Evolutionary conservation across 345 rosid species (phyloP).

Genomic region (Eucalyptus urophylla): DNA sequence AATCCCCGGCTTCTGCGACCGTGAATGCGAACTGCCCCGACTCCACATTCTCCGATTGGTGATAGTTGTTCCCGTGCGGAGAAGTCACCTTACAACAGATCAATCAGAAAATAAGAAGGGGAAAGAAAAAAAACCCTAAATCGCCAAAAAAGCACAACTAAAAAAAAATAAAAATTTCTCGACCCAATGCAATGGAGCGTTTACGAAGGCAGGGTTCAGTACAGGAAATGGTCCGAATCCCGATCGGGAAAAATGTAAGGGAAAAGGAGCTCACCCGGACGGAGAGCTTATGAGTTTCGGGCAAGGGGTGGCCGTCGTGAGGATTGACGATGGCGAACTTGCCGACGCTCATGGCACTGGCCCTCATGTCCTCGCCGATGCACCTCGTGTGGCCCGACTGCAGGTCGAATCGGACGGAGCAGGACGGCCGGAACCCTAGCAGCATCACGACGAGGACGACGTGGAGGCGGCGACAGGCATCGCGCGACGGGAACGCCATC

Average conservation of each 20-base stretch:
- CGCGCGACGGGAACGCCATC: not conserved
- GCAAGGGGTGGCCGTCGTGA: conserved; percentile 52
- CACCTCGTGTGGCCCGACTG: conserved; percentile 77
- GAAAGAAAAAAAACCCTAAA: not conserved
- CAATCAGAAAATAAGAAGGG: not conserved
- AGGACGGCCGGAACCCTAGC: conserved; percentile 2
- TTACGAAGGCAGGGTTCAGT: not conserved
- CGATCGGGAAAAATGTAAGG: not conserved
- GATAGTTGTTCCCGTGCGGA: conserved; percentile 56
- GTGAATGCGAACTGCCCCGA: conserved; percentile 88
- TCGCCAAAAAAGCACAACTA: not conserved
- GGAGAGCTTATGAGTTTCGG: conserved; percentile 64
- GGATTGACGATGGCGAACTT: conserved; percentile 71
- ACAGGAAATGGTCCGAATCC: not conserved
- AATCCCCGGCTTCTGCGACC: conserved; percentile 74
- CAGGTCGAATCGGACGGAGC: conserved; percentile 66
- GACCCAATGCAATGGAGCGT: too few species aligned
- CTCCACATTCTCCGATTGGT: conserved; percentile 49
- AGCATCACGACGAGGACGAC: not conserved
- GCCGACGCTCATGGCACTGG: conserved; percentile 82
- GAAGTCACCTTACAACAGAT: conserved; percentile 59
- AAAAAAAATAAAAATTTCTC: not conserved
- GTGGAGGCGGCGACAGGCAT: not conserved
- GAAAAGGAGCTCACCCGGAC: conserved; percentile 27
- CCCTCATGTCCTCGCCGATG: conserved; percentile 78